Evolutionary conservation across 1,284 basidiomycete species (phyloP).

Genomic region (Marasmius sp.): DNA sequence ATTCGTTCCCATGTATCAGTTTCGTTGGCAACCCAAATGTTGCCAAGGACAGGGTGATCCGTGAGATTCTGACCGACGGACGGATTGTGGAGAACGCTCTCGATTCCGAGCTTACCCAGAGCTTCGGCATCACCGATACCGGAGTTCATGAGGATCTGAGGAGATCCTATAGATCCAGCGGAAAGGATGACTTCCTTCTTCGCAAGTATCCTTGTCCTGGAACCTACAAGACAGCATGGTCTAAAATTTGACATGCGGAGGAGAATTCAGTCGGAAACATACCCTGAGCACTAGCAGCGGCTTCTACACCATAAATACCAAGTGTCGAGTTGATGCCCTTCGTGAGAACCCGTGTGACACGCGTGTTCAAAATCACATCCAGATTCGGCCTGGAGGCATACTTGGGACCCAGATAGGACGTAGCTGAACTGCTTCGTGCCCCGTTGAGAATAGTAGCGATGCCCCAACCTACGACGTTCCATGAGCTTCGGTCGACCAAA

Average conservation of each 20-base stretch:
- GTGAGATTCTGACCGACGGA: constrained; percentile 34
- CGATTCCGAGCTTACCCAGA: constrained; percentile 25
- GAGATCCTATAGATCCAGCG: constrained; percentile 22
- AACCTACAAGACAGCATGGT: neutral
- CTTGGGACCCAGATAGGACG: neutral
- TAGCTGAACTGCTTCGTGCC: neutral
- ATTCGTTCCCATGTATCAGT: constrained; percentile 20
- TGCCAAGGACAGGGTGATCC: constrained; percentile 31
- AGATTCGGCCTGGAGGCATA: neutral
- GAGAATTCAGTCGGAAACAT: neutral
- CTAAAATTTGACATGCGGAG: neutral
- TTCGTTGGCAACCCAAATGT: constrained; percentile 19
- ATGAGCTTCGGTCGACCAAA: neutral
- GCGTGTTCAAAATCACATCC: neutral
- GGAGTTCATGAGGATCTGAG: constrained; percentile 30
- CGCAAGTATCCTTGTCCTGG: constrained; percentile 2
- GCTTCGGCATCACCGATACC: constrained; percentile 28
- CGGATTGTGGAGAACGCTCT: constrained; percentile 21
- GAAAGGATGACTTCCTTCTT: constrained; percentile 25
- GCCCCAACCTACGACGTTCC: neutral
- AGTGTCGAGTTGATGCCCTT: neutral
- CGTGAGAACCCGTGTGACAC: neutral
- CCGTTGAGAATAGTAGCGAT: neutral
- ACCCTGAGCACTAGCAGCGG: neutral
- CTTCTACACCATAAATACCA: neutral